Evolutionary conservation across 2,329 filamentous ascomycete species (phyloP), one percentile per base, ranked within the genome.

Genomic region (Rugonectria rugulosa): DNA sequence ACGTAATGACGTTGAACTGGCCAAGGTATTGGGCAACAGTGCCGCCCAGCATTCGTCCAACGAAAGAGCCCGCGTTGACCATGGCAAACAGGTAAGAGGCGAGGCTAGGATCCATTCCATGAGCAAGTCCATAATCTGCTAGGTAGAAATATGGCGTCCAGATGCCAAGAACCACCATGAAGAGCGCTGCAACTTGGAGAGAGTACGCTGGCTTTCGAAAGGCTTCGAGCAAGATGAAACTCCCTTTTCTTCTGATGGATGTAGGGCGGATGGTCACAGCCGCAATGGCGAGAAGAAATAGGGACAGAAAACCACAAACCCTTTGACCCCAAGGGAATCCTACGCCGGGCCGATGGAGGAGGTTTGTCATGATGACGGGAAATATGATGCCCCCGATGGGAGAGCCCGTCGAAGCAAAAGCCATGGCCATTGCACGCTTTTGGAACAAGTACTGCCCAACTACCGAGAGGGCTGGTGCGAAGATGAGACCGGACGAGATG

Each of bases 381-480:
- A 47, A 47, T 10, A 47, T 34, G 2, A 47, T 47, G 23, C 44
- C 44, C 3, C 44, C 44, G 5, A 47, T 38, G 6, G 44, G 36
- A 7, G 31, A 32, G 11, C 44, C 44, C 2, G 32, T 14, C n/a
- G 31, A 20, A 2, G 44, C 44, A 14, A 47, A 19, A 17, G 31
- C 44, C 10, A 34, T 47, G 23, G 44, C 44, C 3, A 47, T 14
- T 15, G 31, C 44, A 9, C 44, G 44, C 20, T 34, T 32, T 5
- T 14, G 11, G 23, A 21, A 12, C 14, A 47, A 47, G 23, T 37
- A 47, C 5, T 47, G 44, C 11, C 44, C 44, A 5, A 47, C 44
- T 7, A 34, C 23, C 4, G 44, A 21, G 3, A 37, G 23, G n/a
- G 31, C 34, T 38, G 44, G 44, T 19, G 44, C 36, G 29, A 47